phyloP scores from a whole-genome alignment of 306 rosid species.

The Citrullus amarus region DNA sequence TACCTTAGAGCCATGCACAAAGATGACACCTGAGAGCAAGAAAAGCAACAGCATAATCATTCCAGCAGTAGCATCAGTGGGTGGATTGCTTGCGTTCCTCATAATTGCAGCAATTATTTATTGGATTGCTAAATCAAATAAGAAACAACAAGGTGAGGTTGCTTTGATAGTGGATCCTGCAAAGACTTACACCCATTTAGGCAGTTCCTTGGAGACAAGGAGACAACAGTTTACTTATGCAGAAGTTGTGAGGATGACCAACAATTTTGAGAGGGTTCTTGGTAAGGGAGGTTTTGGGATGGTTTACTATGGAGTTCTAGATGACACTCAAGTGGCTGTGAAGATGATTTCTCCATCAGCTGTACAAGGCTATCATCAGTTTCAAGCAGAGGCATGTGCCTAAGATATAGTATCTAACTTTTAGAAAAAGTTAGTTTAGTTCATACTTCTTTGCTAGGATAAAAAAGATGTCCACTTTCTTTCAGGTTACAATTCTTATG shows the following conservation, averaged over 20 bases:
- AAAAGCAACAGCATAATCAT: not conserved
- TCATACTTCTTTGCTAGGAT: not conserved
- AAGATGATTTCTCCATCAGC: conserved; percentile 37
- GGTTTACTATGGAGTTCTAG: conserved; percentile 26
- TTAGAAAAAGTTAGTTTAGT: not conserved
- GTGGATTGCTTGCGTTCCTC: not conserved
- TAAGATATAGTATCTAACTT: not conserved
- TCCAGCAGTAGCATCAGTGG: not conserved
- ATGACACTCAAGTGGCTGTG: conserved; percentile 43
- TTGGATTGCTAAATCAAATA: not conserved
- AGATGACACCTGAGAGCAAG: not conserved
- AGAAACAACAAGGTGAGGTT: not conserved
- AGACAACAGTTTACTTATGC: not conserved
- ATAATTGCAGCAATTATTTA: not conserved
- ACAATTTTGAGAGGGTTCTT: conserved; percentile 18
- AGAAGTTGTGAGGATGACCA: conserved; percentile 14
- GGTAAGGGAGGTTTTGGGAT: conserved; percentile 51
- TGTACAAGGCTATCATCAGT: conserved; percentile 30
- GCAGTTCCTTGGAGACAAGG: not conserved
- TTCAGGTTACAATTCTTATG: conserved; percentile 20
- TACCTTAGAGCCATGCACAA: not conserved
- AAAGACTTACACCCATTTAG: no score
- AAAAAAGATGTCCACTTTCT: not conserved
- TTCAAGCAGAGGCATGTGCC: conserved; percentile 24
- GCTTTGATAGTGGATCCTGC: no score